Percentiles rank a stretch among this genome's conserved stretches.
These are phyloP conservation scores for Debaryomyces tyrocola DNA, from an alignment of 805 yeast species.

Conservation along the genomic window DNA sequence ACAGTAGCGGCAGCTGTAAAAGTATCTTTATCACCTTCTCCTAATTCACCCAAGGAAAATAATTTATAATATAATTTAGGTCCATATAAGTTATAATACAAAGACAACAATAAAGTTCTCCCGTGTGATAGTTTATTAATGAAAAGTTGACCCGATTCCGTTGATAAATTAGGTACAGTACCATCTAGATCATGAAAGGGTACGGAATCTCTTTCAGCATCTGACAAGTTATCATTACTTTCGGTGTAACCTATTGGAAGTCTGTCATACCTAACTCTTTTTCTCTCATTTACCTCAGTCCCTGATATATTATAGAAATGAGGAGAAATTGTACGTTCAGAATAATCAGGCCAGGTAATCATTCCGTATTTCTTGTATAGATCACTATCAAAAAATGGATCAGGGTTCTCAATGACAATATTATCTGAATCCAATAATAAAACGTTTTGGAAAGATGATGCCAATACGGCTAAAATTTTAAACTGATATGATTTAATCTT, in stretches of 20 bases:
- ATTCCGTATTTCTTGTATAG: conserved; percentile 30
- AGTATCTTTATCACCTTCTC: conserved; percentile 40
- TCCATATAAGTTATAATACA: conserved; percentile 67
- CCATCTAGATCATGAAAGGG: conserved; percentile 67
- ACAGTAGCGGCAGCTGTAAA: conserved; percentile 36
- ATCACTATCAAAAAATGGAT: conserved; percentile 26
- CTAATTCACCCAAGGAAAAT: conserved; percentile 53
- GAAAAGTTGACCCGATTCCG: conserved; percentile 69
- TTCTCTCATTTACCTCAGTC: conserved; percentile 24
- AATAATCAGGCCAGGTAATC: conserved; percentile 46
- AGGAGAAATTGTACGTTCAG: conserved; percentile 39
- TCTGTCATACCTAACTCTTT: conserved; percentile 26
- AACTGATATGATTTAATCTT: conserved; percentile 65
- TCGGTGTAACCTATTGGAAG: conserved; percentile 12
- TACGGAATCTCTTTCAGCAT: conserved; percentile 10
- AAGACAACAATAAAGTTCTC: conserved; percentile 54
- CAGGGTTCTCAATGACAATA: conserved; percentile 28
- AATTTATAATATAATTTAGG: conserved; percentile 59
- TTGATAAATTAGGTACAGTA: conserved; percentile 65
- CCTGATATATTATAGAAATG: conserved; percentile 35
- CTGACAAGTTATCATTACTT: background rate
- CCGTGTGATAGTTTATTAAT: conserved; percentile 60
- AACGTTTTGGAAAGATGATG: conserved; percentile 34
- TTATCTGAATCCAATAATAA: conserved; percentile 37
- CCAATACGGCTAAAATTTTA: too few species aligned